Conservation (phyloP, 306 rosid species). For the Fragaria nilgerrensis region DNA sequence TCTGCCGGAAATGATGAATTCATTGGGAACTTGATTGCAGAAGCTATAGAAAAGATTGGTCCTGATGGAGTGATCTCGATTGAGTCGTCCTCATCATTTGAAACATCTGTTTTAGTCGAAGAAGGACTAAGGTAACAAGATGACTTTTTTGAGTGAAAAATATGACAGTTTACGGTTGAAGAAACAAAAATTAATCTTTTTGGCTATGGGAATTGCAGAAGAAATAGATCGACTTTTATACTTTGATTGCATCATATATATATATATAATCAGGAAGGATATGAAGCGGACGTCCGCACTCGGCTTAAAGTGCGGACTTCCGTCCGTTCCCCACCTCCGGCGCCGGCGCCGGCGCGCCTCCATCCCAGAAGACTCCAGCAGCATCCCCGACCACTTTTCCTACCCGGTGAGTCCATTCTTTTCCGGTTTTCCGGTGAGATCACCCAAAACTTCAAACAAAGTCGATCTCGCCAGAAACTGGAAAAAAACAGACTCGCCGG, state of each 20-base stretch:
- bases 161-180: not conserved
- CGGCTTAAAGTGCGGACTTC: no score
- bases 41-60: slow-evolving; percentile 88
- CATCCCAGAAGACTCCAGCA: no score
- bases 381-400: no score
- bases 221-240: not conserved
- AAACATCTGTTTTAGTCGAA: slow-evolving; percentile 79
- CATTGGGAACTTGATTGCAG: slow-evolving; percentile 81
- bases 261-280: no score
- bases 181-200: not conserved
- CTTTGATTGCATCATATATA: not conserved
- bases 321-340: no score
- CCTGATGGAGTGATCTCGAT: slow-evolving; percentile 81
- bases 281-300: no score
- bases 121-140: slow-evolving; percentile 84
- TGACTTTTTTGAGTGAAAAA: not conserved
- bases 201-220: not conserved
- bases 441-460: no score
- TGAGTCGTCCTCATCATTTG: slow-evolving; percentile 75
- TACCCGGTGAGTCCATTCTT: no score
- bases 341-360: no score
- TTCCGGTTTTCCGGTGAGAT: no score
- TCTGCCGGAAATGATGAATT: slow-evolving; percentile 92
- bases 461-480: no score
- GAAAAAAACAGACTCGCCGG: no score